Conservation (phyloP, 2,329 filamentous ascomycete species). For the Conoideocrella luteorostrata region DNA sequence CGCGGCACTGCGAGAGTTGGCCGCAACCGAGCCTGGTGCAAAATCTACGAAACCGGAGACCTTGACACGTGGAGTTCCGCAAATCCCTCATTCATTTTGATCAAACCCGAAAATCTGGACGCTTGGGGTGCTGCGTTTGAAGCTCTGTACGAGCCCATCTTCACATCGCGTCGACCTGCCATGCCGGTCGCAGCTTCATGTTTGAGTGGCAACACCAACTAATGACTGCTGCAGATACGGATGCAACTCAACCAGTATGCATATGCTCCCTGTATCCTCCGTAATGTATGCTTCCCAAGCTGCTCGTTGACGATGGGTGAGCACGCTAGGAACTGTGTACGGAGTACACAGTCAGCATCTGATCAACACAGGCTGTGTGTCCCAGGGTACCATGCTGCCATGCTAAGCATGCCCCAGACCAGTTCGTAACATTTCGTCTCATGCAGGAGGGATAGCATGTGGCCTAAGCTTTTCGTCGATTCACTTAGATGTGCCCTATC, state of each 20-base stretch:
- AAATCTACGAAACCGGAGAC: background rate
- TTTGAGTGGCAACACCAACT: background rate
- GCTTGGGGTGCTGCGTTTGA: too few relatives aligned
- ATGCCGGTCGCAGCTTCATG: too few relatives aligned
- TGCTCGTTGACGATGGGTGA: too few relatives aligned
- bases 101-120: too few relatives aligned
- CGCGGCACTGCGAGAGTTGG: background rate
- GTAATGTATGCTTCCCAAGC: too few relatives aligned
- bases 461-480: background rate
- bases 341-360: too few relatives aligned
- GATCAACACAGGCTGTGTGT: background rate
- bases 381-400: background rate
- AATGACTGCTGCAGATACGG: background rate
- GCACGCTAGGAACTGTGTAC: too few relatives aligned
- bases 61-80: background rate
- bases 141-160: too few relatives aligned
- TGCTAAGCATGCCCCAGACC: too few relatives aligned
- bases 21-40: background rate
- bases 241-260: background rate
- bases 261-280: background rate
- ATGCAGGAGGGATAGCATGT: slow-evolving; percentile 1
- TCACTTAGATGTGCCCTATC: too few relatives aligned
- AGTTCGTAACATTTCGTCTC: background rate
- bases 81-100: slow-evolving; percentile 5
- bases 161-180: too few relatives aligned